phyloP scores from a whole-genome alignment of 1,139 yeast species.

The Sugiyamaella sp. region DNA sequence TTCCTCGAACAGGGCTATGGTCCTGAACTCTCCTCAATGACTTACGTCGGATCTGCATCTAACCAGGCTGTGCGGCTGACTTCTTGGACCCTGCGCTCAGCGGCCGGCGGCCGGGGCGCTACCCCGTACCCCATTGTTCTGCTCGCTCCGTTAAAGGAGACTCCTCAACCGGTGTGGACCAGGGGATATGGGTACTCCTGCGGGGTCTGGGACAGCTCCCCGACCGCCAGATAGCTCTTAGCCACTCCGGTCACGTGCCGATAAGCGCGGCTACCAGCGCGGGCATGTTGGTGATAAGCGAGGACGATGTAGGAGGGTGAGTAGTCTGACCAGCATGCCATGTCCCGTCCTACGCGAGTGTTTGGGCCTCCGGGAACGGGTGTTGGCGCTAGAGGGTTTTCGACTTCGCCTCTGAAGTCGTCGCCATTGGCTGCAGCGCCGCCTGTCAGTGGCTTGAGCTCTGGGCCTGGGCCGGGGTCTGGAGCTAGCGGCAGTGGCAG shows the following conservation, averaged over 20 bases:
- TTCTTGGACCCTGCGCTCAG: neutral
- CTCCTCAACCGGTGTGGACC: neutral
- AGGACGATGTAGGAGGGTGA: neutral
- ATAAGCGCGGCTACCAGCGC: neutral
- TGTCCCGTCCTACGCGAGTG: constrained; percentile 20
- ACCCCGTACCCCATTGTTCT: neutral
- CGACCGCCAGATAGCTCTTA: neutral
- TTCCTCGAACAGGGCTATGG: too few relatives aligned
- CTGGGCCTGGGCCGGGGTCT: too few relatives aligned
- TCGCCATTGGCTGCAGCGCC: constrained; percentile 15
- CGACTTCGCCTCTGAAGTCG: constrained; percentile 17
- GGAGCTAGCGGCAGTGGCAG: neutral
- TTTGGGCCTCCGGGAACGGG: constrained; percentile 15
- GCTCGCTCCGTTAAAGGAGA: constrained; percentile 3
- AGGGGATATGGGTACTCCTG: too few relatives aligned
- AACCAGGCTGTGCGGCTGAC: neutral
- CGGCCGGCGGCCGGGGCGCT: constrained; percentile 7
- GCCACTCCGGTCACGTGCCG: neutral
- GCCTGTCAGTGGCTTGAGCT: constrained; percentile 1
- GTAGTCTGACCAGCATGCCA: constrained; percentile 14
- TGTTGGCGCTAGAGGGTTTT: constrained; percentile 6
- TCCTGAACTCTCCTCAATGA: neutral
- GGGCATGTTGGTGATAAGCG: neutral
- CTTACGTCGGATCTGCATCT: neutral
- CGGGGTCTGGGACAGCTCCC: neutral